Percentiles rank a stretch among this genome's conserved stretches.
These are phyloP conservation scores for Cryptosporidium baileyi DNA, from an alignment of 169 alveolate species.

Conservation along the genomic window DNA sequence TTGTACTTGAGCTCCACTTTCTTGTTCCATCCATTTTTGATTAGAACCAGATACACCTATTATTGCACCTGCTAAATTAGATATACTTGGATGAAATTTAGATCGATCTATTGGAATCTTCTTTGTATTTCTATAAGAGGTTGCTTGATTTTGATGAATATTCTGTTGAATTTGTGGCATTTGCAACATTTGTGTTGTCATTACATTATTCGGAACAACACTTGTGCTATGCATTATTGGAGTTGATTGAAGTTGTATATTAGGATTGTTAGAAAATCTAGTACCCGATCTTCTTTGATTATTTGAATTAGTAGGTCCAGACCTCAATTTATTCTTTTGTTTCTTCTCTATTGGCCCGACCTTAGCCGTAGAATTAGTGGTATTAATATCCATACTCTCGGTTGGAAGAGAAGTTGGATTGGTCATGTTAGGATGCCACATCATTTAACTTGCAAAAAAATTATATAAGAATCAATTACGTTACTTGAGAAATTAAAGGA, in stretches of 20 bases:
- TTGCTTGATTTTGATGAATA: background rate
- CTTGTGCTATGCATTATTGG: background rate
- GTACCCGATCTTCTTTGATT: slow-evolving; percentile 54
- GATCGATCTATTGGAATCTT: slow-evolving; percentile 65
- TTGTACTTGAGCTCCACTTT: slow-evolving; percentile 68
- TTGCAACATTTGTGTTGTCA: background rate
- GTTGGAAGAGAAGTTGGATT: background rate
- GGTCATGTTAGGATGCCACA: slow-evolving; percentile 48
- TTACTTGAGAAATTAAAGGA: background rate
- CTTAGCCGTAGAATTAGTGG: background rate
- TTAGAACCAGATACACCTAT: slow-evolving; percentile 65
- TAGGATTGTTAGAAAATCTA: slow-evolving; percentile 64
- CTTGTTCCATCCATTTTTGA: slow-evolving; percentile 70
- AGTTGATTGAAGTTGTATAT: slow-evolving; percentile 9
- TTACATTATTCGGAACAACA: background rate
- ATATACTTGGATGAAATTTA: slow-evolving; percentile 58
- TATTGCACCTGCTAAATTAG: slow-evolving; percentile 66
- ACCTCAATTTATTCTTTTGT: slow-evolving; percentile 35
- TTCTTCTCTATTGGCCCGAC: slow-evolving; percentile 34
- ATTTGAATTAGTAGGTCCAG: slow-evolving; percentile 30
- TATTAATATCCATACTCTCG: slow-evolving; percentile 20
- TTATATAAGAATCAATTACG: background rate
- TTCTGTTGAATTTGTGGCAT: background rate
- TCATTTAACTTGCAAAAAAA: background rate
- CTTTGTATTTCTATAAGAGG: slow-evolving; percentile 19